Conservation (phyloP, 2,329 filamentous ascomycete species). For the Mariannaea sp. region DNA sequence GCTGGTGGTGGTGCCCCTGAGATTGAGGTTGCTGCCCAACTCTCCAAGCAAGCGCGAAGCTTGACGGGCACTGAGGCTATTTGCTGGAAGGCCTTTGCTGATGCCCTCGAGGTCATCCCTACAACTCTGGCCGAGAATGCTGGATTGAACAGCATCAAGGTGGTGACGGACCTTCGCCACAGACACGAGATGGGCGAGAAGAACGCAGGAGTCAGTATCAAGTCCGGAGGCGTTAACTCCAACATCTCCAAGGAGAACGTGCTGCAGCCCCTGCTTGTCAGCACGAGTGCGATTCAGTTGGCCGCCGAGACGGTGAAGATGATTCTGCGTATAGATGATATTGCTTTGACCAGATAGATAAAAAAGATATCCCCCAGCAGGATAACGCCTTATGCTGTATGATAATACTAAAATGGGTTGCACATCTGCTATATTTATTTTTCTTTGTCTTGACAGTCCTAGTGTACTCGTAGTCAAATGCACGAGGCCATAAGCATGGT, state of each 20-base stretch:
- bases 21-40: constrained; percentile 89
- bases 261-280: constrained; percentile 91
- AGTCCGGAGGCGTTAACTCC: constrained; percentile 93
- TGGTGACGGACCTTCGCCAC: constrained; percentile 93
- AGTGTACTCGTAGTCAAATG: background rate
- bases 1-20: constrained; percentile 95
- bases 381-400: constrained; percentile 41
- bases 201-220: constrained; percentile 97
- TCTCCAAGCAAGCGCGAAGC: constrained; percentile 80
- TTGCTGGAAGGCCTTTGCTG: constrained; percentile 98
- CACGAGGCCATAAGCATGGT: background rate
- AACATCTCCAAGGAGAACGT: constrained; percentile 98
- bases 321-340: constrained; percentile 72
- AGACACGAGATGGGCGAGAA: constrained; percentile 93
- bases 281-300: constrained; percentile 95
- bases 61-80: constrained; percentile 92
- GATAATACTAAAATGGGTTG: constrained; percentile 44
- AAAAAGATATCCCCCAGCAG: constrained; percentile 38
- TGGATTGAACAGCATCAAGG: constrained; percentile 97
- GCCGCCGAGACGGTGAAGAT: constrained; percentile 99
- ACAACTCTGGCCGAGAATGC: constrained; percentile 97
- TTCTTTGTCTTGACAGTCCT: background rate
- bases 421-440: constrained; percentile 31
- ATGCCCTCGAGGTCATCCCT: constrained; percentile 95
- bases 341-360: constrained; percentile 64